These are phyloP conservation scores for Sordariomycetes sp. DNA, from an alignment of 2,329 filamentous ascomycete genomes.

Conservation along the genomic window DNA sequence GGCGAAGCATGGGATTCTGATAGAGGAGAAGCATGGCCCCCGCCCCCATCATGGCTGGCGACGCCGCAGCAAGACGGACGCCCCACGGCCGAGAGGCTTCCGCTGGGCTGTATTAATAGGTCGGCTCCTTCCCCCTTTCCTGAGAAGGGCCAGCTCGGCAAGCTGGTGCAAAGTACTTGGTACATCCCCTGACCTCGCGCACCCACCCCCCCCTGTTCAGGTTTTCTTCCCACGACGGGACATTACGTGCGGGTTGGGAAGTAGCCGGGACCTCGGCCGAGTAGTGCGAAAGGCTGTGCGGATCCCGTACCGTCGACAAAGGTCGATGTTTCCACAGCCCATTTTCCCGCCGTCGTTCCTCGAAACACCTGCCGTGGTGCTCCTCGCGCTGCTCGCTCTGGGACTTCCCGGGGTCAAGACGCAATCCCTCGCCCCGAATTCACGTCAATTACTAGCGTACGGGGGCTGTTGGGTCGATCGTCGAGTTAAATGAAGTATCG, in stretches of 20 bases:
- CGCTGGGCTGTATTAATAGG: not conserved
- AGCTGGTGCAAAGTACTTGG: not conserved
- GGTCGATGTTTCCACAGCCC: not conserved
- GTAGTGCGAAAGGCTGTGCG: not conserved
- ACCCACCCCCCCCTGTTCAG: not conserved
- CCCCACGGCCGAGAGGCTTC: not conserved
- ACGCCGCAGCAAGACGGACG: not conserved
- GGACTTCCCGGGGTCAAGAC: not conserved
- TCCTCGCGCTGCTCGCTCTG: not conserved
- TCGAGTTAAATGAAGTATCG: conserved; percentile 1
- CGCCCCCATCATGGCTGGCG: not conserved
- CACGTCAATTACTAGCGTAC: not conserved
- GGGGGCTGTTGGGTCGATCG: not conserved
- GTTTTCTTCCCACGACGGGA: not conserved
- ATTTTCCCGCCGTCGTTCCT: not conserved
- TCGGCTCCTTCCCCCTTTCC: not conserved
- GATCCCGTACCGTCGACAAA: not conserved
- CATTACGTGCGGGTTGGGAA: not conserved
- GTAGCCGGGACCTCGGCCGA: not conserved
- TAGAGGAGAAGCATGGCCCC: not conserved
- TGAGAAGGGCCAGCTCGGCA: not conserved
- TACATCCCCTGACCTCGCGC: not conserved
- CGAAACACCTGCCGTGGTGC: not conserved
- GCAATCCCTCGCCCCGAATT: not conserved
- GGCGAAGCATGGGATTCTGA: not conserved